Conservation (phyloP, 192 early-diverging fungal species). For the Allomyces macrogynus region DNA sequence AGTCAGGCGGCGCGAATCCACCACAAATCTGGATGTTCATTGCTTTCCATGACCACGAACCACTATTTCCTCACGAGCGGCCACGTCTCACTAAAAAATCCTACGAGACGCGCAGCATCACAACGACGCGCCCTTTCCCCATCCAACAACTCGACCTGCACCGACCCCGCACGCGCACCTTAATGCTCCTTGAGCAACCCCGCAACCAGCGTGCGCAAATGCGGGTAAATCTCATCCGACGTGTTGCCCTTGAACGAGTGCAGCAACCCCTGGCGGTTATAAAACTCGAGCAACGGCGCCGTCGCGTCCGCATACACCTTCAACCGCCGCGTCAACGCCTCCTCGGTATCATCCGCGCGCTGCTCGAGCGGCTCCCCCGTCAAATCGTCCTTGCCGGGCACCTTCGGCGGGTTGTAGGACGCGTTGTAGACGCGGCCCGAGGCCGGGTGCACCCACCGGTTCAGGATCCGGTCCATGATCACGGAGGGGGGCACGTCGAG, state of each 20-base stretch:
- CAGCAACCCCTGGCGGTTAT: conserved; percentile 37
- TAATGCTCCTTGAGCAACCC: not conserved
- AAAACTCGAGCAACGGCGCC: conserved; percentile 70
- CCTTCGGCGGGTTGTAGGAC: conserved; percentile 77
- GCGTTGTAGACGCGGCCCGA: conserved; percentile 87
- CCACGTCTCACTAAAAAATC: no score
- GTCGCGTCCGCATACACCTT: conserved; percentile 57
- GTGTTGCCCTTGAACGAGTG: conserved; percentile 52
- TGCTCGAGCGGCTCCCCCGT: conserved; percentile 83
- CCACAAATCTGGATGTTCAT: no score
- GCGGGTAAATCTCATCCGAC: conserved; percentile 81
- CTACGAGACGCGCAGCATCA: no score
- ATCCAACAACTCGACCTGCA: no score
- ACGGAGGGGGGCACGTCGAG: conserved; percentile 77
- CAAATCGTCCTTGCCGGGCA: conserved; percentile 59
- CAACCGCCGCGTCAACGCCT: conserved; percentile 59
- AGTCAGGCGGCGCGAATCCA: no score
- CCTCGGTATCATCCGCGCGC: conserved; percentile 73
- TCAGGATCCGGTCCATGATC: conserved; percentile 75
- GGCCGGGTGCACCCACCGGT: conserved; percentile 82
- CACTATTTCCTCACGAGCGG: no score
- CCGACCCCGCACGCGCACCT: no score
- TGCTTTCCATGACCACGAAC: no score
- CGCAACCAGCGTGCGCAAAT: conserved; percentile 20
- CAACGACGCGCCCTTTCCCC: no score